phyloP scores from a whole-genome alignment of 345 rosid species.

The Hevea brasiliensis region DNA sequence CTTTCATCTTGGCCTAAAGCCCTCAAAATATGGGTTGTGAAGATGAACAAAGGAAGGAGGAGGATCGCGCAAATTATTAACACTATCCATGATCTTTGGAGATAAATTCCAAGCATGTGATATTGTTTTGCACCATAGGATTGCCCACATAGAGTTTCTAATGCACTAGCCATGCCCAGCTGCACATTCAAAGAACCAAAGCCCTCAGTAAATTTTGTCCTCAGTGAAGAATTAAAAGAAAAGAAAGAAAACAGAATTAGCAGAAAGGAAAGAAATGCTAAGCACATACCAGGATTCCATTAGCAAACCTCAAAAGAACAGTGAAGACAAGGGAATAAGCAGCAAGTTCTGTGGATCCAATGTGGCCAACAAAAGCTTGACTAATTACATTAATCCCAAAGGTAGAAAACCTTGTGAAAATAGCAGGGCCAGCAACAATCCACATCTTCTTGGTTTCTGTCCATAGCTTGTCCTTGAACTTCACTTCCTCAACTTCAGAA shows the following conservation, averaged over 20 bases:
- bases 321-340: constrained; percentile 70
- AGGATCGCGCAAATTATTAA: constrained; percentile 32
- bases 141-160: constrained; percentile 86
- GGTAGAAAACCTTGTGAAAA: constrained; percentile 65
- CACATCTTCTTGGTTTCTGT: constrained; percentile 61
- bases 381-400: constrained; percentile 49
- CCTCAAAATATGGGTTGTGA: constrained; percentile 47
- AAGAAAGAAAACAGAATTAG: too few species aligned
- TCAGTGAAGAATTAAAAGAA: background rate
- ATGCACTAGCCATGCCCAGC: constrained; percentile 85
- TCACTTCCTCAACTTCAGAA: constrained; percentile 17
- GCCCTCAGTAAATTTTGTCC: too few species aligned
- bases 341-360: constrained; percentile 64
- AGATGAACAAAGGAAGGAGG: constrained; percentile 57
- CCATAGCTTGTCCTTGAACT: constrained; percentile 48
- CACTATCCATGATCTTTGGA: constrained; percentile 82
- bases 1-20: constrained; percentile 57
- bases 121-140: constrained; percentile 70
- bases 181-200: constrained; percentile 22
- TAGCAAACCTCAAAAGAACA: constrained; percentile 60
- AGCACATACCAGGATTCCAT: constrained; percentile 57
- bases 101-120: constrained; percentile 80
- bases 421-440: constrained; percentile 75
- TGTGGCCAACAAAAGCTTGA: constrained; percentile 43
- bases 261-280: background rate